Base-by-base conservation (phyloP, 106 monocot genomes). In the Dioscorea alata region DNA sequence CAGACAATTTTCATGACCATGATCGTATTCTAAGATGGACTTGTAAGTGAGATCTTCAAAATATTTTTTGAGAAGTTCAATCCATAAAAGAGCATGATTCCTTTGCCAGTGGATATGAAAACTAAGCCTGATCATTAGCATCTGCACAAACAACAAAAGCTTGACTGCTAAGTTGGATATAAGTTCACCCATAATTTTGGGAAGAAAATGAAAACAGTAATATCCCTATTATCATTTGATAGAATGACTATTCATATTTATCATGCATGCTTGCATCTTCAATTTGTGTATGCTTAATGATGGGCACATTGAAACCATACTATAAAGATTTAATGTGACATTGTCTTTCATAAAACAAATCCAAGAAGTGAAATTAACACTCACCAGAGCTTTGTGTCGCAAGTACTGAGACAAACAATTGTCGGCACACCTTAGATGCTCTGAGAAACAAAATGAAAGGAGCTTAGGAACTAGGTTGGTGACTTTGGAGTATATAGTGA, bases 121-220 rank as follows among this genome's bases (percentile, higher is more conserved):
- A 69, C 75, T 89, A 49, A 92, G 82, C 72, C 96, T 82, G 61
- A 70, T 78, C 96, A 96, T 92, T 69, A 87, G 60, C 76, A 86
- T 78, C 96, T 96, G 83, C 82, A 85, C 20, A 35, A 67, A 23
- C 22, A 61, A 61, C 4, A 31, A 31, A 22, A 22, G 12, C 25
- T 13, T n/a, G 23, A 31, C 14, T 61, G 13, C 31, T 20, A 23
- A 23, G 23, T 14, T 61, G 4, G 14, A 22, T 28, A 4, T 9
- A 22, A 61, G 2, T 23, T 13, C 18, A 61, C 0, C 18, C 13
- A 22, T 20, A 24, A 24, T 23, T 20, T 61, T 61, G 23, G 8
- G 6, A 23, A 24, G 31, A 23, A 24, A 61, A 61, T 5, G 25
- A 61, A 14, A 42, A 42, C 6, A 42, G 42, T 3, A 61, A 31